A percentile compares a stretch with the other conserved stretches of the same genome.
These are phyloP conservation scores for Backusella australiensis DNA, from an alignment of 192 early-diverging fungal genomes.

Conservation along the genomic window DNA sequence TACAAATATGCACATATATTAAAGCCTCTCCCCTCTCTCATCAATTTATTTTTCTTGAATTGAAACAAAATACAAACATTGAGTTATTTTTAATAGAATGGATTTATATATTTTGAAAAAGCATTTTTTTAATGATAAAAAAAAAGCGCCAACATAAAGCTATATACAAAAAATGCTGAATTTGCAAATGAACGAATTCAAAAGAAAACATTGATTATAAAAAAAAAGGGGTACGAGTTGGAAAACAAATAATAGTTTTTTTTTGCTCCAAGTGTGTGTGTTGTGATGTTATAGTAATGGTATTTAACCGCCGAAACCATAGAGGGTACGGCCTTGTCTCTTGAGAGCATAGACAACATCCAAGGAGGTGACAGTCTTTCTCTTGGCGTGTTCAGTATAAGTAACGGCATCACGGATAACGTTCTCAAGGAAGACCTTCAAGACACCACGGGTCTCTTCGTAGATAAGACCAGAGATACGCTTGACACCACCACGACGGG, in stretches of 20 bases:
- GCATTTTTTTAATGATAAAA: slow-evolving; percentile 7
- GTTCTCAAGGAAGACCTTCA: slow-evolving; percentile 98
- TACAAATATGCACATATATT: neutral
- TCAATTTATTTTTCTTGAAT: slow-evolving; percentile 3
- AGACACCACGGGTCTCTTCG: slow-evolving; percentile 96
- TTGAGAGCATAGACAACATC: slow-evolving; percentile 99
- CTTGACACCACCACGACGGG: slow-evolving; percentile 99
- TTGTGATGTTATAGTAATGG: neutral
- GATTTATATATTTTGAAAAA: neutral
- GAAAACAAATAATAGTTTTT: neutral
- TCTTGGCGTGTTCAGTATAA: slow-evolving; percentile 98
- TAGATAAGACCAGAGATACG: slow-evolving; percentile 98
- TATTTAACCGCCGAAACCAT: slow-evolving; percentile 58
- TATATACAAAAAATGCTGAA: slow-evolving; percentile 5
- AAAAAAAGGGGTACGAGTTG: neutral
- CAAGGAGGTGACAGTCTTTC: slow-evolving; percentile 99
- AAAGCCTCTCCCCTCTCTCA: neutral
- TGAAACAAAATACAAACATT: slow-evolving; percentile 1
- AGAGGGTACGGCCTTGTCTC: slow-evolving; percentile 96
- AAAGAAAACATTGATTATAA: slow-evolving; percentile 5
- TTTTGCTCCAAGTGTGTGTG: neutral
- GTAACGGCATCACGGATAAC: slow-evolving; percentile 97
- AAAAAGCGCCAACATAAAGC: neutral
- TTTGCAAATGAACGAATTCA: slow-evolving; percentile 8
- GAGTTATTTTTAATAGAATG: neutral